Base-by-base conservation (phyloP, 2,329 filamentous ascomycete species). In the Trichoderma simmonsii region DNA sequence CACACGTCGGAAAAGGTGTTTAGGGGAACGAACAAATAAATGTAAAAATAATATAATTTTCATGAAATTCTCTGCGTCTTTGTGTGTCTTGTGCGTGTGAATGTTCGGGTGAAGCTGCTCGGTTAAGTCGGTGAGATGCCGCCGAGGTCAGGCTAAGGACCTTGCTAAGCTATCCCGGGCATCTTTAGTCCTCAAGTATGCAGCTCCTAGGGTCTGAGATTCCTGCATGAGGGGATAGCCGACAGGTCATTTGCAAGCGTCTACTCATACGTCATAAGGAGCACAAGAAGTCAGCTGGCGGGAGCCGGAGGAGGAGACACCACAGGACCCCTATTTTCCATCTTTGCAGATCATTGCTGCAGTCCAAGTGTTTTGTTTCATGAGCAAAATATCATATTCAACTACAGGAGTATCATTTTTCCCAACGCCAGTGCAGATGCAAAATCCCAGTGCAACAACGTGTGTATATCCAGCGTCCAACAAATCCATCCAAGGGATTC, bases 191-290 rank as follows among this genome's bases (percentile, higher is more conserved):
- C 62, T 48, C 28, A 21, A 54, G 63, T 30, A 28, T 66, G 48
- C 32, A 66, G 63, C 63, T 64, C 61, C 26, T 18, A 34, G 60
- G 34, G 34, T 43, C 48, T 56, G 48, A 32, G 63, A 56, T 34
- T 66, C 48, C 24, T 66, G 63, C 63, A 66, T 56, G 48, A 57
- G 63, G 48, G 63, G 63, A 32, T 9, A 28, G 63, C 21, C 51
- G 63, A 66, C 63, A 66, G 63, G 63, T 66, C 63, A 66, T 66
- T 34, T 39, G 32, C 63, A 21, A 21, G 48, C 48, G n/a, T 54
- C 21, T 21, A n/a, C 36, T 57, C n/a, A 21, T 66, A 66, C 63
- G 63, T 66, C 63, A 66, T 66, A 62, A 26, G 34, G 9, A 62
- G n/a, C 21, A 43, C 5, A 36, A 9, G 8, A 11, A 61, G 21